Evolutionary conservation across 805 yeast genomes (phyloP), one percentile per base, ranked within the genome.

Genomic region (Metschnikowia orientalis): DNA sequence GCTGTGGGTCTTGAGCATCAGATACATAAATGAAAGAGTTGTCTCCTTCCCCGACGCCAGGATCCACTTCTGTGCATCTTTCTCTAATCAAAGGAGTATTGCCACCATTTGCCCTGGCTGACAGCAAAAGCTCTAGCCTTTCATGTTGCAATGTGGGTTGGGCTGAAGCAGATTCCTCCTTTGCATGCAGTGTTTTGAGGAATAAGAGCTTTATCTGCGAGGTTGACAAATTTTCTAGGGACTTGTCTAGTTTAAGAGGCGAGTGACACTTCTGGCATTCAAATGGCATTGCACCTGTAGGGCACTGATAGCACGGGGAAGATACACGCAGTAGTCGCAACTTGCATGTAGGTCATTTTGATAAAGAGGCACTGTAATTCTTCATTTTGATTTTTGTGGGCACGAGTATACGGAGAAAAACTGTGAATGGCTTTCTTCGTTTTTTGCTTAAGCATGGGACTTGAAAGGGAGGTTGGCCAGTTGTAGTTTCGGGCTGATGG

Each of bases 251-350:
- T 8, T 54, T 50, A 19, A 82, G 50, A 1, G 84, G 81, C 13
- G 73, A 62, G 37, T 73, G 67, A 54, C 90, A 82, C 45, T 76
- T 59, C 49, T 76, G 83, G 56, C 92, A 82, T 16, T 50, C 38
- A 35, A 60, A 44, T 20, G 43, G 36, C 50, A 45, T 45, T 10
- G 11, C 16, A 9, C 16, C 12, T 9, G 20, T 8, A 8, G n/a
- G n/a, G n/a, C n/a, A n/a, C n/a, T n/a, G n/a, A n/a, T n/a, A n/a
- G n/a, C n/a, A n/a, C n/a, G n/a, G n/a, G n/a, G n/a, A n/a, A n/a
- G n/a, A n/a, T n/a, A n/a, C n/a, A n/a, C n/a, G n/a, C n/a, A n/a
- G n/a, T n/a, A n/a, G n/a, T n/a, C n/a, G n/a, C n/a, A n/a, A n/a
- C n/a, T n/a, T n/a, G n/a, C n/a, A n/a, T n/a, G n/a, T n/a, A n/a